Evolutionary conservation across 2,329 filamentous ascomycete genomes (phyloP).

Genomic region (Epichloe festucae): DNA sequence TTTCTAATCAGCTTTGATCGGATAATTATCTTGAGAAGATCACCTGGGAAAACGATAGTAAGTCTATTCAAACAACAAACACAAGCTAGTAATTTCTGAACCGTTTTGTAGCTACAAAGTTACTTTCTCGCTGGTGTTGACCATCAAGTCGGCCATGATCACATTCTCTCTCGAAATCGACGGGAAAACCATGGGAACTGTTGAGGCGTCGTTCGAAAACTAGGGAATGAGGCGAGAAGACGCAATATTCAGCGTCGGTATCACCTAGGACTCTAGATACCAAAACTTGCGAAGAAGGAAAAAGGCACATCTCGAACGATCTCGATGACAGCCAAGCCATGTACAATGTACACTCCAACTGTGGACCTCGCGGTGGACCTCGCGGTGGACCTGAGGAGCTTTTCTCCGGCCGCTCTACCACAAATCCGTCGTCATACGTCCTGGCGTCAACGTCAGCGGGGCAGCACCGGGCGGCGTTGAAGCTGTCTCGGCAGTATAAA

Average conservation of each 20-base stretch:
- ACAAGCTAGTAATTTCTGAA: too few species aligned
- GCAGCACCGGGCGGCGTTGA: too few species aligned
- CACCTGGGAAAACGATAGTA: too few species aligned
- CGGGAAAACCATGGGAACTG: neutral
- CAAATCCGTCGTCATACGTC: neutral
- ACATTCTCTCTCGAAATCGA: conserved; percentile 1
- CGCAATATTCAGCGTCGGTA: too few species aligned
- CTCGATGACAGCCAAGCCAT: neutral
- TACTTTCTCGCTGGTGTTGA: neutral
- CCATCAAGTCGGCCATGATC: conserved; percentile 1
- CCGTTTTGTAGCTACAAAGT: neutral
- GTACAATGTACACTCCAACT: neutral
- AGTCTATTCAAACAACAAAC: too few species aligned
- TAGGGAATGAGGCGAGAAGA: too few species aligned
- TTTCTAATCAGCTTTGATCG: too few species aligned
- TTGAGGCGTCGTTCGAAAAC: neutral
- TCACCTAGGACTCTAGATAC: too few species aligned
- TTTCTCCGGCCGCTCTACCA: neutral
- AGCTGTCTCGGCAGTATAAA: neutral
- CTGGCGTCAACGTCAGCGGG: neutral
- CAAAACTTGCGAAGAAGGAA: too few species aligned
- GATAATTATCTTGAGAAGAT: too few species aligned
- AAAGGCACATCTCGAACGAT: neutral
- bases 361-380: neutral
- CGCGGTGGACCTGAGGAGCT: neutral